A percentile compares a stretch with the other conserved stretches of the same genome.
These are phyloP conservation scores for Euphorbia corollata DNA, from an alignment of 441 rosid species.

Conservation along the genomic window DNA sequence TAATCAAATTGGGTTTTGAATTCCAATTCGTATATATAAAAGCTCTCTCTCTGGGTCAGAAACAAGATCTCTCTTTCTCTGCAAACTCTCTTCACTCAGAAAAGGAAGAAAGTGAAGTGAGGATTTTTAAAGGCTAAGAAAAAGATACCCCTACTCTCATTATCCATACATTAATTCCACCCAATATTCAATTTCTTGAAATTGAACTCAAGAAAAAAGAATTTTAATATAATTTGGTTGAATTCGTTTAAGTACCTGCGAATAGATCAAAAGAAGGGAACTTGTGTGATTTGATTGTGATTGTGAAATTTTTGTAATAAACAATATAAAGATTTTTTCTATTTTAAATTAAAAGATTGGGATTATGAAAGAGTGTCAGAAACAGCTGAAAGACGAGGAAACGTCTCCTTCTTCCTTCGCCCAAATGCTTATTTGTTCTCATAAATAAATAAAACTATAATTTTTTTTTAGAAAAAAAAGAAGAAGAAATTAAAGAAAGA, in stretches of 20 bases:
- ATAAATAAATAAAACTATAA: background rate
- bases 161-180: constrained; percentile 25
- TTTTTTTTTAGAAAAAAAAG: background rate
- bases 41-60: background rate
- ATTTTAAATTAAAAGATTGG: no score
- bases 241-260: constrained; percentile 31
- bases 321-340: no score
- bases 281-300: background rate
- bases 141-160: constrained; percentile 60
- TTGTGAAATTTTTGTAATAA: no score
- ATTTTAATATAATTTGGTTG: no score
- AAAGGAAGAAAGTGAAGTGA: constrained; percentile 20
- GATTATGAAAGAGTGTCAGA: constrained; percentile 17
- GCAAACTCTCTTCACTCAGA: constrained; percentile 34
- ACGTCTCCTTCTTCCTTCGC: constrained; percentile 41
- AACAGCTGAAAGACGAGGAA: constrained; percentile 69
- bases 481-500: background rate
- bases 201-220: background rate
- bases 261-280: constrained; percentile 31
- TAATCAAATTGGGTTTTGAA: no score
- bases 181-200: background rate
- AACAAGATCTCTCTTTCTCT: constrained; percentile 33
- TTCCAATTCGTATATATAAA: no score
- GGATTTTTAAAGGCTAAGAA: constrained; percentile 32
- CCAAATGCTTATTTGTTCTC: background rate